Conservation (phyloP, 2,329 filamentous ascomycete species). For the Fusarium sp. region DNA sequence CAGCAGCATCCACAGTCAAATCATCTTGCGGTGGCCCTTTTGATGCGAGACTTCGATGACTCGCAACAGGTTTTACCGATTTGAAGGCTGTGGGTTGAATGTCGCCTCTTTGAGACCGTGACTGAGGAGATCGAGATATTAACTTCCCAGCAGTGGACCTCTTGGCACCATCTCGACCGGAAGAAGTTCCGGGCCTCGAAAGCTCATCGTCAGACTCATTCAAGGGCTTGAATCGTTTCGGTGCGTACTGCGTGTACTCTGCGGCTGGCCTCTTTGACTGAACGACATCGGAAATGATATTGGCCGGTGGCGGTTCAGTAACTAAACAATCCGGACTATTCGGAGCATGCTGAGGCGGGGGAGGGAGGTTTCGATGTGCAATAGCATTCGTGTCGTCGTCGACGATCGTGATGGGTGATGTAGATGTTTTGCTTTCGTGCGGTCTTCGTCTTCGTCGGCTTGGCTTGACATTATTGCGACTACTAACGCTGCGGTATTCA, state of each 20-base stretch:
- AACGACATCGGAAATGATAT: slow-evolving; percentile 45
- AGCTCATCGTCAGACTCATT: slow-evolving; percentile 52
- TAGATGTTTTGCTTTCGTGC: background rate
- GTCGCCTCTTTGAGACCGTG: slow-evolving; percentile 44
- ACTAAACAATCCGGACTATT: slow-evolving; percentile 48
- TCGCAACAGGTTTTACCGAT: background rate
- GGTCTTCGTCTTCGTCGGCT: slow-evolving; percentile 23
- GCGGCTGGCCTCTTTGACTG: slow-evolving; percentile 19
- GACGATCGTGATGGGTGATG: slow-evolving; percentile 11
- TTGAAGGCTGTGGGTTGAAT: slow-evolving; percentile 46
- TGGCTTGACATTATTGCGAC: slow-evolving; percentile 9
- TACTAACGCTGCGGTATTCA: slow-evolving; percentile 44
- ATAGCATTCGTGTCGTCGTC: slow-evolving; percentile 33
- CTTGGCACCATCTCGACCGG: slow-evolving; percentile 12
- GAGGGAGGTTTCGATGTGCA: slow-evolving; percentile 30
- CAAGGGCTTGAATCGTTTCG: slow-evolving; percentile 30
- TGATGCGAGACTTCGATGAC: background rate
- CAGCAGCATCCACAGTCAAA: slow-evolving; percentile 44
- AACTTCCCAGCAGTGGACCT: slow-evolving; percentile 34
- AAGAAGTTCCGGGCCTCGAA: slow-evolving; percentile 6
- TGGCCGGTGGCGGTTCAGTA: slow-evolving; percentile 36
- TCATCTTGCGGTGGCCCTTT: background rate
- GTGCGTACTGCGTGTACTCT: slow-evolving; percentile 7
- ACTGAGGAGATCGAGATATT: slow-evolving; percentile 10
- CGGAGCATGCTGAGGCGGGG: slow-evolving; percentile 11